Conservation (phyloP, 1,139 yeast species). For the Geotrichum aggregatum region DNA sequence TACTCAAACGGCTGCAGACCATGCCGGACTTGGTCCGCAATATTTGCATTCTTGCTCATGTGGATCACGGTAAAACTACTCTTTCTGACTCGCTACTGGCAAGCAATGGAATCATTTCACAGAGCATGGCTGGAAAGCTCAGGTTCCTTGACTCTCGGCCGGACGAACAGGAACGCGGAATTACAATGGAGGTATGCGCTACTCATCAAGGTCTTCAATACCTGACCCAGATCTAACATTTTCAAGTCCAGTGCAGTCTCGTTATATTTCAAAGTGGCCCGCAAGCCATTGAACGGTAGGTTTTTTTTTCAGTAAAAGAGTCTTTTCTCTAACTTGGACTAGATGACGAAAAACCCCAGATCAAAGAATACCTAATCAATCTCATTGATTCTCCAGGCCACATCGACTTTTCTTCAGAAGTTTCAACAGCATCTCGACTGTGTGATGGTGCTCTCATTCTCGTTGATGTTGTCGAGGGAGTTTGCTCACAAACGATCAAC, state of each 20-base stretch:
- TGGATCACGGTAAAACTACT: conserved; percentile 97
- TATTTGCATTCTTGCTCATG: conserved; percentile 95
- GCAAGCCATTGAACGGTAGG: conserved; percentile 22
- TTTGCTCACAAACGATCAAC: conserved; percentile 92
- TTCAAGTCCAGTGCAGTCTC: conserved; percentile 73
- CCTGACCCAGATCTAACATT: neutral
- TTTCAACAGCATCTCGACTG: conserved; percentile 87
- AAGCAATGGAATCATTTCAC: conserved; percentile 93
- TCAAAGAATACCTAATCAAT: conserved; percentile 79
- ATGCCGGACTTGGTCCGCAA: conserved; percentile 72
- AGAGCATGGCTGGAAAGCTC: conserved; percentile 90
- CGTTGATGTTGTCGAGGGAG: conserved; percentile 90
- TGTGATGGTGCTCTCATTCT: conserved; percentile 96
- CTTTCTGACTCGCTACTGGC: conserved; percentile 89
- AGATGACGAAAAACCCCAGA: conserved; percentile 40
- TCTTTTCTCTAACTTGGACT: conserved; percentile 24
- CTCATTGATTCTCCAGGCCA: conserved; percentile 98
- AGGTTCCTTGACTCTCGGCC: conserved; percentile 89
- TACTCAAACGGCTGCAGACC: conserved; percentile 61
- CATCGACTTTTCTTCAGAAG: conserved; percentile 94
- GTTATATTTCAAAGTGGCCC: conserved; percentile 55
- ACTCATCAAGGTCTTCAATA: neutral
- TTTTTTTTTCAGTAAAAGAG: neutral
- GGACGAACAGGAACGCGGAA: conserved; percentile 94
- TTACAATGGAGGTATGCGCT: conserved; percentile 70